These are phyloP conservation scores for Dictyostelium brefeldianum DNA, from an alignment of 78 protist genomes.

Conservation along the genomic window DNA sequence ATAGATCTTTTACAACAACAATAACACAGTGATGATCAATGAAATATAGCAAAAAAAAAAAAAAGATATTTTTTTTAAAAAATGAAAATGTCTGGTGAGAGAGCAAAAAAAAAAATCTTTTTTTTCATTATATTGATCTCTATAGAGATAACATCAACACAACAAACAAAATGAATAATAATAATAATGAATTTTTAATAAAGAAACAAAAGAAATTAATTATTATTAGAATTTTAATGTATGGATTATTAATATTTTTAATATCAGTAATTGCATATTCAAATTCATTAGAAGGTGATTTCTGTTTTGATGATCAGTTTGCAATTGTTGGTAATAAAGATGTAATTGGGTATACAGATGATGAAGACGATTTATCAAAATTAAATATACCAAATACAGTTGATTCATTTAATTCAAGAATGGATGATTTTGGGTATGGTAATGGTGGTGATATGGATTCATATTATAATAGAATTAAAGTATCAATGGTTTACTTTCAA, in stretches of 20 bases:
- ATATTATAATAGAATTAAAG: too few species aligned
- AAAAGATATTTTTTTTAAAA: too few species aligned
- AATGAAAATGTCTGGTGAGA: too few species aligned
- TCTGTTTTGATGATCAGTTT: slow-evolving; percentile 14
- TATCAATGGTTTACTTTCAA: background rate
- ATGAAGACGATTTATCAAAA: background rate
- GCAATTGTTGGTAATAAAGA: slow-evolving; percentile 2
- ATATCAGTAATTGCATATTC: slow-evolving; percentile 13
- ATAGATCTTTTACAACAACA: too few species aligned
- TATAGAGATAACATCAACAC: too few species aligned
- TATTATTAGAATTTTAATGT: slow-evolving; percentile 7
- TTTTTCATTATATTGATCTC: too few species aligned
- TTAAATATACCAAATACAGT: background rate
- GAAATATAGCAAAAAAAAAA: too few species aligned
- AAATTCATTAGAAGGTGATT: slow-evolving; percentile 26
- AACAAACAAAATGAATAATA: background rate
- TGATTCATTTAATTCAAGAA: background rate
- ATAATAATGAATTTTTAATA: background rate
- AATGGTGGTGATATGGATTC: too few species aligned
- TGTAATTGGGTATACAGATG: background rate
- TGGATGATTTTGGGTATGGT: background rate
- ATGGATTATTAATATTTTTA: slow-evolving; percentile 23
- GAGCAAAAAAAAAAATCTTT: too few species aligned
- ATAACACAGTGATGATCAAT: too few species aligned
- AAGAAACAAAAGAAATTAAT: slow-evolving; percentile 12